Evolutionary conservation across 495 filamentous ascomycete species (phyloP), one percentile per base, ranked within the genome.

Genomic region (Trichocladium uniseriatum): DNA sequence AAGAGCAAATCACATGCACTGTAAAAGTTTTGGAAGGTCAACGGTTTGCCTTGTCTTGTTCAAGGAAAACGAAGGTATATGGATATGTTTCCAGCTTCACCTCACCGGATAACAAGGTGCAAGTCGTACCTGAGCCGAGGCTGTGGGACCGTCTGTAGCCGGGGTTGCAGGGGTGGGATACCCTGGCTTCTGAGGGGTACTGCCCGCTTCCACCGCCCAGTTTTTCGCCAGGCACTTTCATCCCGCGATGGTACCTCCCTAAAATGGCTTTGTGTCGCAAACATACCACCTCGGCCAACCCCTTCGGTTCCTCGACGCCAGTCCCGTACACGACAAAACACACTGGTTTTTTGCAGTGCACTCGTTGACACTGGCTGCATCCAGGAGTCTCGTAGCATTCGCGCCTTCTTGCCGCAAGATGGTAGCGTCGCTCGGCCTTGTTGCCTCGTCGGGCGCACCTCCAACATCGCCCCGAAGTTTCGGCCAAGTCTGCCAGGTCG

Each of bases 361-460:
- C 4, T 2, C 38, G 2, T 16, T 16, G 11, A 45, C 34, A 19
- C 48, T 51, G 48, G 40, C 48, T 38, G 7, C 22, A 20, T 15
- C 32, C 3, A 35, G 34, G 10, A 19, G 16, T 1, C 11, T 50
- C 18, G 1, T 38, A 10, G 42, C 42, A 15, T 36, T 52, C 14
- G 19, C 18, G 35, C 19, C 42, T 6, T 43, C 28, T 13, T 45
- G 41, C 35, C 41, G 35, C 27, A 36, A 34, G 42, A 52, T 52
- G 49, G 19, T 42, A 6, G 49, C 14, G 8, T 40, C 49, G 3
- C 11, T 39, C 2, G 15, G 27, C 42, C 22, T 28, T 21, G 21
- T 31, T 38, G 37, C 37, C 37, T 20, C 37, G 19, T 49, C 46
- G 38, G 29, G 8, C 29, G 19, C 18, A 19, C 24, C 24, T 27